A percentile compares a stretch with the other conserved stretches of the same genome.
phyloP scores from a whole-genome alignment of 768 basidiomycete genomes.

The Lentinula sp. region DNA sequence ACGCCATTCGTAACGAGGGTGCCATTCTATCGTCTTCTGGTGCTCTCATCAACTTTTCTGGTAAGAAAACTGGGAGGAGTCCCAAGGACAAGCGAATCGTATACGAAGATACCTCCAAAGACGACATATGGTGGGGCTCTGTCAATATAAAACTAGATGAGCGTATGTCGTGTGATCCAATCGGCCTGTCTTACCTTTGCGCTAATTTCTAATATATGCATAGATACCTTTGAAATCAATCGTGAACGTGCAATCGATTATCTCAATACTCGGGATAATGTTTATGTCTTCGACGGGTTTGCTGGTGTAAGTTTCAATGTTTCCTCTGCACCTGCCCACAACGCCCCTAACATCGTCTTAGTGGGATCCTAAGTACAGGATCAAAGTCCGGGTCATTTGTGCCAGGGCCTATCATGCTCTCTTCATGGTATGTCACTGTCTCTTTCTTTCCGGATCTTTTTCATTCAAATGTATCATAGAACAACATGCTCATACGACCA shows the following conservation, averaged over 20 bases:
- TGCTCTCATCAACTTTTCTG: conserved; percentile 98
- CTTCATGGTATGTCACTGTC: conserved; percentile 75
- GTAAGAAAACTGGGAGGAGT: conserved; percentile 96
- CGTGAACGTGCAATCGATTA: conserved; percentile 99
- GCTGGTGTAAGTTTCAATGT: conserved; percentile 58
- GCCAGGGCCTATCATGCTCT: conserved; percentile 97
- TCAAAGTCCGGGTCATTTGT: conserved; percentile 99
- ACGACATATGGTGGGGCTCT: conserved; percentile 99
- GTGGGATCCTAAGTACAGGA: conserved; percentile 99
- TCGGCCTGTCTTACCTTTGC: not conserved
- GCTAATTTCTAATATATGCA: conserved; percentile 23
- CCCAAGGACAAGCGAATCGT: conserved; percentile 99
- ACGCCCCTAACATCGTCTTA: conserved; percentile 21
- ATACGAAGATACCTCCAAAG: conserved; percentile 92
- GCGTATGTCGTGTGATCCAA: conserved; percentile 34
- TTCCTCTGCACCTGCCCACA: not conserved
- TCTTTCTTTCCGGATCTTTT: conserved; percentile 12
- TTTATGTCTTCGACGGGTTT: conserved; percentile 95
- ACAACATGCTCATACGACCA: conserved; percentile 99
- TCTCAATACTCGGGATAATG: conserved; percentile 95
- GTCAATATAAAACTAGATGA: conserved; percentile 99
- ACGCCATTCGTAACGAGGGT: conserved; percentile 97
- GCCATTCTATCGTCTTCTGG: conserved; percentile 96
- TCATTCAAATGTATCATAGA: conserved; percentile 34
- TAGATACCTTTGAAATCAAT: conserved; percentile 95